Base-by-base conservation (phyloP, 2,329 filamentous ascomycete species). In the Apiospora aurea region DNA sequence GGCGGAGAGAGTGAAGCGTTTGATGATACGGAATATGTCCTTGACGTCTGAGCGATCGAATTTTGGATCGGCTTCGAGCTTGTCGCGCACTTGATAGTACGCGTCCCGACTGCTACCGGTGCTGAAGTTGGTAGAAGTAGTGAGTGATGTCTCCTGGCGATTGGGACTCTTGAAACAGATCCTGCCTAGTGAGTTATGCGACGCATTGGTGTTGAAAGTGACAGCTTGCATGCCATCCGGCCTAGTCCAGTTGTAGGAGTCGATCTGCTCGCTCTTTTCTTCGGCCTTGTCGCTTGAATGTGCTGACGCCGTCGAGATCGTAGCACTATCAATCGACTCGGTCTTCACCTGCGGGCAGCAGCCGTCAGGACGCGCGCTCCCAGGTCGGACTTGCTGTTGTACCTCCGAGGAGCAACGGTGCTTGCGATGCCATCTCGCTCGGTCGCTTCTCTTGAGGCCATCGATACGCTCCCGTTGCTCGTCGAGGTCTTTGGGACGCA, bases 401-500 rank as follows among this genome's bases (percentile, higher is more conserved):
- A 14, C 41, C 74, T 72, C 21, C 73, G 76, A 51, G 75, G 80
- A 41, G 46, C 73, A 29, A 18, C n/a, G 47, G 67, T 77, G 74
- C 7, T 73, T 77, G 41, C 79, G 79, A 70, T 67, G 57, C 69
- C 73, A 74, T n/a, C 73, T 21, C 24, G 78, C 79, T 13, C 81
- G 83, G 8, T 82, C 76, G 44, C 83, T 79, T 29, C 80, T 75
- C 70, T 80, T 81, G 18, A 85, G 78, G 11, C 80, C 80, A 16
- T 76, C 74, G 44, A 89, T 82, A 41, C 87, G 87, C 44, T 84
- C 83, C 64, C 81, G 81, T 84, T 89, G 88, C 69, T 90, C 88
- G 24, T 83, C 82, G 14, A 84, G 81, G 47, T 82, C 84, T 72
- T 84, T 85, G 1, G 88, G 88, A 26, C 87, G 85, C 69, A 90